These are phyloP conservation scores for Cajanus cajan DNA, from an alignment of 306 rosid genomes.

Conservation along the genomic window DNA sequence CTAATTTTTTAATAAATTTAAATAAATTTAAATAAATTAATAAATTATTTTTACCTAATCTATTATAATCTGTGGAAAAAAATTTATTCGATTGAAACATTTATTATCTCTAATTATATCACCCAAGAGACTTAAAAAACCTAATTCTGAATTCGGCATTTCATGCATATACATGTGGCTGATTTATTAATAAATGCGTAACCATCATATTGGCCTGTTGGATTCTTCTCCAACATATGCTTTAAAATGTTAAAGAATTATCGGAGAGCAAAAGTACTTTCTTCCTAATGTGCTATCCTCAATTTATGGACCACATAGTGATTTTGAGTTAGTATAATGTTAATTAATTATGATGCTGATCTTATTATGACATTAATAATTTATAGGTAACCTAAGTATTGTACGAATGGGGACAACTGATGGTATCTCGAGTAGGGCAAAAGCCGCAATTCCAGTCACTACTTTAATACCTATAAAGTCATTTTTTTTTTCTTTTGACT, in stretches of 20 bases:
- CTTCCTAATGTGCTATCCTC: constrained; percentile 23
- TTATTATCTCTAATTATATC: constrained; percentile 10
- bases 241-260: constrained; percentile 34
- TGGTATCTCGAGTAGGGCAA: constrained; percentile 16
- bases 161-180: constrained; percentile 39
- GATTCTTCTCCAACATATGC: constrained; percentile 64
- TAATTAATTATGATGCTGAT: neutral
- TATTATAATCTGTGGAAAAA: too few relatives aligned
- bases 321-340: neutral
- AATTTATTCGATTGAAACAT: too few relatives aligned
- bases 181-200: neutral
- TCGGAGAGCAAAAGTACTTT: constrained; percentile 10
- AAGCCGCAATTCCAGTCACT: neutral
- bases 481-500: constrained; percentile 1
- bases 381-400: neutral
- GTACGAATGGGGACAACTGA: constrained; percentile 16
- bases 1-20: too few relatives aligned
- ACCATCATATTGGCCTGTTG: constrained; percentile 48
- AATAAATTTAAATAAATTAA: too few relatives aligned
- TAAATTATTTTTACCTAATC: too few relatives aligned
- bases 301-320: constrained; percentile 30
- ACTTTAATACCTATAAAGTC: neutral
- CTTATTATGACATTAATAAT: neutral
- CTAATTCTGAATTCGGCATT: constrained; percentile 28
- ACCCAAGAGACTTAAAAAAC: constrained; percentile 31